phyloP scores from a whole-genome alignment of 1,139 yeast genomes.

The Hansenula sp. region DNA sequence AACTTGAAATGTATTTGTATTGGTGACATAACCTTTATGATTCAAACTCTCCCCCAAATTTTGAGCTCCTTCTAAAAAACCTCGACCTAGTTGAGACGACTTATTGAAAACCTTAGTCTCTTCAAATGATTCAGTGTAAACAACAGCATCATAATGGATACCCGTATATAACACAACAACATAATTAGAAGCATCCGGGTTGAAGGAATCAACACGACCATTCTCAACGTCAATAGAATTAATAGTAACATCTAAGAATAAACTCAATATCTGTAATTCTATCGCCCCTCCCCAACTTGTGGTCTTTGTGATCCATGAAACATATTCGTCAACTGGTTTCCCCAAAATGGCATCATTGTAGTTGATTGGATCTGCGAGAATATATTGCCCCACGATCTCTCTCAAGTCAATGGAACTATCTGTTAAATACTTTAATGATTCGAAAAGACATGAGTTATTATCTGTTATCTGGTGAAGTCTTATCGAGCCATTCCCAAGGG shows the following conservation, averaged over 20 bases:
- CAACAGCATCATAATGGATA: constrained; percentile 70
- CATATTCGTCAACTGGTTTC: constrained; percentile 47
- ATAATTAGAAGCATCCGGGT: constrained; percentile 37
- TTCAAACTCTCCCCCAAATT: constrained; percentile 45
- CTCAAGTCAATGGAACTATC: background rate
- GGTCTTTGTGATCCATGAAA: constrained; percentile 56
- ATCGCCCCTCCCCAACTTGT: constrained; percentile 89
- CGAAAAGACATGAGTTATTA: constrained; percentile 78
- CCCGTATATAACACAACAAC: constrained; percentile 65
- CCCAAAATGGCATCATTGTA: constrained; percentile 61
- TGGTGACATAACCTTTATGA: constrained; percentile 57
- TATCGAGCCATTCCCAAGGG: constrained; percentile 8
- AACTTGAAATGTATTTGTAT: constrained; percentile 57
- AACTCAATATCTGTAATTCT: constrained; percentile 64
- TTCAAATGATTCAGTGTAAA: constrained; percentile 29
- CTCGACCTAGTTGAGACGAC: constrained; percentile 25
- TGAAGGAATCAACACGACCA: constrained; percentile 56
- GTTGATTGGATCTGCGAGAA: constrained; percentile 37
- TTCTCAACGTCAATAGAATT: constrained; percentile 68
- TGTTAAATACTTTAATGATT: constrained; percentile 49
- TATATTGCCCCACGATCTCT: constrained; percentile 40
- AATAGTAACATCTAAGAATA: constrained; percentile 49
- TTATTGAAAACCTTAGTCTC: constrained; percentile 41
- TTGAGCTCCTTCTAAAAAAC: constrained; percentile 35
- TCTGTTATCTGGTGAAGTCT: constrained; percentile 64